Evolutionary conservation across 306 rosid genomes (phyloP).

Genomic region (Malus orientalis): DNA sequence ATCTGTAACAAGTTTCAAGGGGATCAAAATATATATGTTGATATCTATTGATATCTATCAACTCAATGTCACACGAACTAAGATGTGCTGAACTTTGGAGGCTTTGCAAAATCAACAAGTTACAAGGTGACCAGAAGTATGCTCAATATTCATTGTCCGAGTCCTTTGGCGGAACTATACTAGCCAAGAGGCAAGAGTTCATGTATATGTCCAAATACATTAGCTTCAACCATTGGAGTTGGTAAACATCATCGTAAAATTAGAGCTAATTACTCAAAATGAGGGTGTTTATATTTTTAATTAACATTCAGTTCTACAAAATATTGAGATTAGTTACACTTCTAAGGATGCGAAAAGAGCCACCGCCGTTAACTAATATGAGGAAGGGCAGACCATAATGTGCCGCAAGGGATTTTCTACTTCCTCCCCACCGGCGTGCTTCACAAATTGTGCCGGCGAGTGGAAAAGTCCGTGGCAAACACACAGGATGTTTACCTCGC

Average conservation of each 20-base stretch:
- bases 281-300: neutral
- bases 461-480: slow-evolving; percentile 66
- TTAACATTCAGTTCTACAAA: neutral
- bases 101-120: neutral
- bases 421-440: slow-evolving; percentile 51
- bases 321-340: neutral
- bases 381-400: slow-evolving; percentile 34
- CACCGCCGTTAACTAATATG: neutral
- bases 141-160: neutral
- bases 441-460: slow-evolving; percentile 59
- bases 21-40: neutral
- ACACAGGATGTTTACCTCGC: slow-evolving; percentile 46
- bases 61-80: neutral
- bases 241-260: neutral
- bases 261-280: neutral
- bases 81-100: neutral
- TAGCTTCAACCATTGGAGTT: neutral
- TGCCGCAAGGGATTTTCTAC: slow-evolving; percentile 56
- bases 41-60: neutral
- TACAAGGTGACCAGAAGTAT: neutral
- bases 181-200: neutral
- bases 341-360: neutral
- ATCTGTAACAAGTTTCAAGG: neutral
- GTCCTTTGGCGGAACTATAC: neutral
- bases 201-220: neutral